Percentiles rank a stretch among this genome's conserved stretches.
Evolutionary conservation across 352 stramenopile species (phyloP).

Genomic region (Thraustotheca clavata): DNA sequence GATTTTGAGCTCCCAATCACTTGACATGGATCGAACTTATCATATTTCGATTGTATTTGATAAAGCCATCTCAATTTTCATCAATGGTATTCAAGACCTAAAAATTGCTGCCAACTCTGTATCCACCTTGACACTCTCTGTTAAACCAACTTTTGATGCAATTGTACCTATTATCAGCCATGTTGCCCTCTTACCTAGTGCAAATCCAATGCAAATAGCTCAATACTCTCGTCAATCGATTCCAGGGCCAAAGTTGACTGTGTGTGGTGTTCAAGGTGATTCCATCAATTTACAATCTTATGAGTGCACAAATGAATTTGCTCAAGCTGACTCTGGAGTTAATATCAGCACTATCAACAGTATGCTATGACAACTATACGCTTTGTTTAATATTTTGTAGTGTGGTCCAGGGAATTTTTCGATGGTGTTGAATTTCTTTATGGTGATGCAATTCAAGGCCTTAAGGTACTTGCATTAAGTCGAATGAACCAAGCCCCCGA

Average conservation of each 20-base stretch:
- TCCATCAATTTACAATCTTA: constrained; percentile 2
- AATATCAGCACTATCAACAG: constrained; percentile 38
- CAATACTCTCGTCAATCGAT: constrained; percentile 24
- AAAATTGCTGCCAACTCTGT: no score
- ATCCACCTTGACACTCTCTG: neutral
- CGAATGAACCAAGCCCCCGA: constrained; percentile 6
- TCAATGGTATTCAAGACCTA: no score
- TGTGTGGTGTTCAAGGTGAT: constrained; percentile 26
- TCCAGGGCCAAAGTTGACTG: constrained; percentile 35
- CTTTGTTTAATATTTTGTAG: constrained; percentile 27
- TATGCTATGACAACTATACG: constrained; percentile 25
- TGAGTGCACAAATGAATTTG: constrained; percentile 16
- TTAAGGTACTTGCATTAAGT: constrained; percentile 12
- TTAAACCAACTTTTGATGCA: neutral
- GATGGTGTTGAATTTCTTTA: constrained; percentile 34
- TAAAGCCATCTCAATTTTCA: no score
- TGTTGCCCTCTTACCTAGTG: neutral
- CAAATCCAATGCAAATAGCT: neutral
- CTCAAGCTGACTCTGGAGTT: constrained; percentile 36
- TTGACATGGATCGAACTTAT: constrained; percentile 7
- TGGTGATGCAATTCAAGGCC: neutral
- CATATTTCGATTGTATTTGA: neutral
- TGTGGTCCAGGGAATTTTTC: constrained; percentile 67
- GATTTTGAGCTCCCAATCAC: neutral
- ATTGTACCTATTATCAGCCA: constrained; percentile 5